These are phyloP conservation scores for Peronosclerospora sorghi DNA, from an alignment of 352 stramenopile genomes.

Conservation along the genomic window DNA sequence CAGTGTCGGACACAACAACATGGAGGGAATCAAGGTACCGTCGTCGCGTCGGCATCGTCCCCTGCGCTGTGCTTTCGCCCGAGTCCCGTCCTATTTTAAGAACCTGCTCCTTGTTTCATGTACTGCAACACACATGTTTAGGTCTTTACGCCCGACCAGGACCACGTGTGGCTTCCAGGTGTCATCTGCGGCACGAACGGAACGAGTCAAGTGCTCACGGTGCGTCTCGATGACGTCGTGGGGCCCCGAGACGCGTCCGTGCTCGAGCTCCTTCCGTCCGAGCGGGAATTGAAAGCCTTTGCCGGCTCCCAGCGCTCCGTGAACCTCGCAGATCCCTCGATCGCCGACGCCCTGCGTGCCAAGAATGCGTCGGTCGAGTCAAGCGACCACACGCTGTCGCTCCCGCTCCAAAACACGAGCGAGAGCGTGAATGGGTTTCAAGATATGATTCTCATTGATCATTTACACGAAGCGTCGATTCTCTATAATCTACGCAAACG, in stretches of 20 bases:
- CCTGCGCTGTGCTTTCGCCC: neutral
- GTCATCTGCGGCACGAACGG: slow-evolving; percentile 43
- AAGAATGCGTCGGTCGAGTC: slow-evolving; percentile 51
- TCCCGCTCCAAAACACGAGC: slow-evolving; percentile 63
- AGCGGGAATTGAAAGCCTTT: slow-evolving; percentile 42
- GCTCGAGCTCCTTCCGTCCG: slow-evolving; percentile 28
- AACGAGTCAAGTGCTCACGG: slow-evolving; percentile 35
- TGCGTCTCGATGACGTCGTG: slow-evolving; percentile 59
- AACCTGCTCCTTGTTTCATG: too few species aligned
- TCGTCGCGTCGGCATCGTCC: neutral
- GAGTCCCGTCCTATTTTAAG: too few species aligned
- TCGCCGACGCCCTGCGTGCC: slow-evolving; percentile 48
- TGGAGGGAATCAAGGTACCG: slow-evolving; percentile 53
- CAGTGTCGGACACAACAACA: slow-evolving; percentile 10
- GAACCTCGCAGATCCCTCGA: slow-evolving; percentile 36
- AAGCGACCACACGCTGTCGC: slow-evolving; percentile 18
- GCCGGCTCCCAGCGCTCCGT: slow-evolving; percentile 44
- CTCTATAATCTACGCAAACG: slow-evolving; percentile 71
- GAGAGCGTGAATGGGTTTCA: slow-evolving; percentile 55
- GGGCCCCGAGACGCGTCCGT: slow-evolving; percentile 30
- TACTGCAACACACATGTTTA: neutral
- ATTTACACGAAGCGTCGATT: slow-evolving; percentile 80
- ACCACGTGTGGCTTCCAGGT: slow-evolving; percentile 73
- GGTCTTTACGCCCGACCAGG: slow-evolving; percentile 65
- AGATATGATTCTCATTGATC: slow-evolving; percentile 83